A percentile compares a stretch with the other conserved stretches of the same genome.
Conservation (phyloP, 805 yeast species). For the Zygotorulaspora sp. region DNA sequence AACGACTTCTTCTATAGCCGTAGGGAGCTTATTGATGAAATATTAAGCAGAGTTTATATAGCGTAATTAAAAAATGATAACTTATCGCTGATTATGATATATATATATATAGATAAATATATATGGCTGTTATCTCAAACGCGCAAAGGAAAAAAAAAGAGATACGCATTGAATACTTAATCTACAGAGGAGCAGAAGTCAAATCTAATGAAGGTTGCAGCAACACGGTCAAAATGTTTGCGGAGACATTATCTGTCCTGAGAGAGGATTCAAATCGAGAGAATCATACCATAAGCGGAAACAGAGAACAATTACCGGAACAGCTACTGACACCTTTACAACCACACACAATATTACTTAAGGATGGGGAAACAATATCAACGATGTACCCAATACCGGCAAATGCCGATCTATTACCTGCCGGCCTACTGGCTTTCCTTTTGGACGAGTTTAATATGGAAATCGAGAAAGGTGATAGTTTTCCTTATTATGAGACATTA, state of each 20-base stretch:
- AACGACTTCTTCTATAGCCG: too few relatives aligned
- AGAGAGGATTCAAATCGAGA: conserved; percentile 1
- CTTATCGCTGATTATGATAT: too few relatives aligned
- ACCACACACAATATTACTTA: conserved; percentile 70
- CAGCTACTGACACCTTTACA: conserved; percentile 31
- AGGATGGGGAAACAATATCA: conserved; percentile 89
- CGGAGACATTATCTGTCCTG: conserved; percentile 9
- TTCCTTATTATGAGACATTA: conserved; percentile 78
- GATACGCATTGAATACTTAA: too few relatives aligned
- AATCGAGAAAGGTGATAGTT: conserved; percentile 81
- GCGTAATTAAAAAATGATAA: too few relatives aligned
- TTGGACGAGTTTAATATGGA: conserved; percentile 94
- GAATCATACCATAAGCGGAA: background rate
- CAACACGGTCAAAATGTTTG: conserved; percentile 4
- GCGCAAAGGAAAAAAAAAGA: too few relatives aligned
- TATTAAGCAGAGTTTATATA: too few relatives aligned
- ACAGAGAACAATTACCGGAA: conserved; percentile 9
- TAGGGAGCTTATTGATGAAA: too few relatives aligned
- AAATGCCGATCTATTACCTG: conserved; percentile 58
- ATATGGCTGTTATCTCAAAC: too few relatives aligned
- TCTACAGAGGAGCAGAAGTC: too few relatives aligned
- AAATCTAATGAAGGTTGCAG: background rate
- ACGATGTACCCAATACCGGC: conserved; percentile 82
- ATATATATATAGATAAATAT: too few relatives aligned
- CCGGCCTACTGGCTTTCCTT: conserved; percentile 70